Base-by-base conservation (phyloP, 768 basidiomycete species). In the Macrolepiota dolichaula region DNA sequence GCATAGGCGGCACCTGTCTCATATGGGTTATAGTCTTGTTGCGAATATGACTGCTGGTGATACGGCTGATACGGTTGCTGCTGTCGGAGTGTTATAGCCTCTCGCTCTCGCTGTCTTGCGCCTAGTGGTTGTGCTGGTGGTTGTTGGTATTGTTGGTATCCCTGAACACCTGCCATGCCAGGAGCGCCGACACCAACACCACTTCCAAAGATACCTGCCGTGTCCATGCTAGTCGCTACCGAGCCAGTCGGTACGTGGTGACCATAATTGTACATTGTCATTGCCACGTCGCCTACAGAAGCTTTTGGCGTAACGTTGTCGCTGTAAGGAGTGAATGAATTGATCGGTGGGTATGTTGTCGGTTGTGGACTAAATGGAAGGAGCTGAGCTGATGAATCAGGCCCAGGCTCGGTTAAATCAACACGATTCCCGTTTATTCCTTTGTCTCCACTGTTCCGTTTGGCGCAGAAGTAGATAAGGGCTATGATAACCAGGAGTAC, bases 381-480 rank as follows among this genome's bases (percentile, higher is more conserved):
- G 51, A 61, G 50, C 37, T 63, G 47, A 22, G 61, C 47, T 2
- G 58, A 58, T 11, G 49, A 36, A 40, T 37, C 46, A 13, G 51
- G 51, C 22, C 35, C 53, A 27, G 46, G 44, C 25, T 37, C 56
- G 2, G 56, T 64, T 6, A 65, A 27, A 55, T 64, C 62, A 37
- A 66, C 10, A 4, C 54, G 24, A n/a, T 64, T 66, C n/a, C 15
- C 27, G 13, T 59, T 49, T 25, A 15, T n/a, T 19, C 27, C 46
- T n/a, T 38, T 13, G 17, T 22, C 44, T 19, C 24, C 40, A 11
- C 56, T 63, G 35, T 65, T 63, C 38, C 61, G 55, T 63, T 61
- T 65, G 50, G 62, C 55, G 40, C 49, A 60, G 59, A 62, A 66
- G 15, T 64, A 61, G 32, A 47, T 49, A 36, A 64, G 36, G 32